A percentile compares a stretch with the other conserved stretches of the same genome.
Evolutionary conservation across 352 stramenopile species (phyloP).

Genomic region (Thalassiosira exigua): DNA sequence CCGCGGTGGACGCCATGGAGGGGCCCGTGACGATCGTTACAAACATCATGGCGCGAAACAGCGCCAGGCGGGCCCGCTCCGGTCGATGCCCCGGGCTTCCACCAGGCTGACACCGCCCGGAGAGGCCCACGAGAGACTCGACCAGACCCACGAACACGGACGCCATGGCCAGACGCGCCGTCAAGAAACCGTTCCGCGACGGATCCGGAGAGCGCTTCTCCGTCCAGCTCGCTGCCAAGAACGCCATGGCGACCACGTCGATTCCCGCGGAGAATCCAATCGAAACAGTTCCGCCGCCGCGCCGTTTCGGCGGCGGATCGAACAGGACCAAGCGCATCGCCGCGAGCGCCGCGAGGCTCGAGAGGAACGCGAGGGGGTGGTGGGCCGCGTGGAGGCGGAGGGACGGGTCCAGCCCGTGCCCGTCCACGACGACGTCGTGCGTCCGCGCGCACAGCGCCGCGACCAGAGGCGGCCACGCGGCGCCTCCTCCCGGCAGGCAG

Average conservation of each 20-base stretch:
- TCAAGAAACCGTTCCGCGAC: constrained; percentile 67
- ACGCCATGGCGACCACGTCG: constrained; percentile 59
- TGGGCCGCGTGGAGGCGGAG: constrained; percentile 76
- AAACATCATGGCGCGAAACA: constrained; percentile 58
- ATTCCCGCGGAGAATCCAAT: constrained; percentile 32
- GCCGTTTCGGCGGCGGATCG: not conserved
- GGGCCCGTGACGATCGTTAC: constrained; percentile 81
- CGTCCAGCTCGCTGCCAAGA: constrained; percentile 67
- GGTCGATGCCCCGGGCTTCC: not conserved
- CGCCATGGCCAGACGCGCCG: constrained; percentile 43
- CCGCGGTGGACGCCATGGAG: constrained; percentile 57
- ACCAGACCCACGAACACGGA: constrained; percentile 50
- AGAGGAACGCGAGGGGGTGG: constrained; percentile 63
- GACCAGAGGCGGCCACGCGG: constrained; percentile 51
- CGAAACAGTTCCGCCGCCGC: constrained; percentile 4
- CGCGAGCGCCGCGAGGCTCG: constrained; percentile 47
- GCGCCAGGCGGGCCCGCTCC: constrained; percentile 8
- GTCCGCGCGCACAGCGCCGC: constrained; percentile 61
- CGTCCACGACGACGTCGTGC: constrained; percentile 66
- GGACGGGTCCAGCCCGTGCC: constrained; percentile 79
- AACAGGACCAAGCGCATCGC: constrained; percentile 44
- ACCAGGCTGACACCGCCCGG: not conserved
- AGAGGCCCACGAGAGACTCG: constrained; percentile 32
- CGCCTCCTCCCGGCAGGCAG: constrained; percentile 14
- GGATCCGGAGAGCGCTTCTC: constrained; percentile 73